Percentiles rank a stretch among this genome's conserved stretches.
Evolutionary conservation across 1,284 basidiomycete species (phyloP).

Genomic region (Melampsora americana): DNA sequence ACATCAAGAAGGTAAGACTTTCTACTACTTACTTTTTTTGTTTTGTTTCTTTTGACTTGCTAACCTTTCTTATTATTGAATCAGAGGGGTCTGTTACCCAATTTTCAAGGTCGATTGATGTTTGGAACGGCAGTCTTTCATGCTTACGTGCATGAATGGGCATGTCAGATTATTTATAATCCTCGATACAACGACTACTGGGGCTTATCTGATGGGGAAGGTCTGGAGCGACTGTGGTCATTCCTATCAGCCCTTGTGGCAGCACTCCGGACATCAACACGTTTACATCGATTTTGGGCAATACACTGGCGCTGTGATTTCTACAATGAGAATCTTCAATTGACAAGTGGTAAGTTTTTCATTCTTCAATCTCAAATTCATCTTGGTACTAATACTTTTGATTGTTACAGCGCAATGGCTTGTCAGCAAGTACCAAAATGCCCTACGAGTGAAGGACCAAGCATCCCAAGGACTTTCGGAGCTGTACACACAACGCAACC

Average conservation of each 20-base stretch:
- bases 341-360: neutral
- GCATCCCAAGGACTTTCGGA: neutral
- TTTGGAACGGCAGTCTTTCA: conserved; percentile 27
- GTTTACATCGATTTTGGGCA: conserved; percentile 16
- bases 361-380: neutral
- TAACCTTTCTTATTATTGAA: neutral
- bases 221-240: conserved; percentile 38
- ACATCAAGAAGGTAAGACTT: conserved; percentile 5
- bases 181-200: conserved; percentile 3
- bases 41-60: neutral
- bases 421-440: neutral
- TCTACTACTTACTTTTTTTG: neutral
- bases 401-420: conserved; percentile 1
- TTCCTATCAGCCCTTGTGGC: conserved; percentile 7
- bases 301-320: conserved; percentile 2
- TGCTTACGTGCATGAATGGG: conserved; percentile 36
- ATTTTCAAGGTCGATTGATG: neutral
- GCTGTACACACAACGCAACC: neutral
- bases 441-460: neutral
- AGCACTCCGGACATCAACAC: neutral
- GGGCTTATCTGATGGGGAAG: too few relatives aligned
- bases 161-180: conserved; percentile 15
- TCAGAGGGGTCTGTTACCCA: neutral
- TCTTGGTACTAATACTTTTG: neutral
- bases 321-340: neutral